A percentile compares a stretch with the other conserved stretches of the same genome.
Evolutionary conservation across 2,329 filamentous ascomycete species (phyloP).

Genomic region (Fusarium staphyleae): DNA sequence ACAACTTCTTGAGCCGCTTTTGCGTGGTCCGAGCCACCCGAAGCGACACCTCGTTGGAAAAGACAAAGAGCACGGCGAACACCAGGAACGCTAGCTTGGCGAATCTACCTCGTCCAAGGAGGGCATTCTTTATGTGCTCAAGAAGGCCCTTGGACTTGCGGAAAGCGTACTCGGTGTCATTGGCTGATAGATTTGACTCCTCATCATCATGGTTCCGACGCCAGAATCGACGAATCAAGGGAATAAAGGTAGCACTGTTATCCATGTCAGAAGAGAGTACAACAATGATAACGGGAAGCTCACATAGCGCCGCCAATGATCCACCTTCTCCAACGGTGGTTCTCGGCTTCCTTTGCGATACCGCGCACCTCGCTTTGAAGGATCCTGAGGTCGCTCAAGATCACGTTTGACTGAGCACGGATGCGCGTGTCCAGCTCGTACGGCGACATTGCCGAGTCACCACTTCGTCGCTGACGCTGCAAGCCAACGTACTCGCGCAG

Average conservation of each 20-base stretch:
- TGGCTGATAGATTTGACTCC: slow-evolving; percentile 49
- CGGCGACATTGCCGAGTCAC: slow-evolving; percentile 42
- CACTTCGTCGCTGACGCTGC: slow-evolving; percentile 42
- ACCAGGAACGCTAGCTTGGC: slow-evolving; percentile 62
- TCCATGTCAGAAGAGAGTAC: slow-evolving; percentile 8
- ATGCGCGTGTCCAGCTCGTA: slow-evolving; percentile 54
- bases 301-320: slow-evolving; percentile 60
- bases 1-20: slow-evolving; percentile 58
- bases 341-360: slow-evolving; percentile 54
- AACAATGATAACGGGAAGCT: slow-evolving; percentile 37
- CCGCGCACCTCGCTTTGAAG: slow-evolving; percentile 54
- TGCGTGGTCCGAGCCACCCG: slow-evolving; percentile 61
- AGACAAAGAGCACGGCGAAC: slow-evolving; percentile 64
- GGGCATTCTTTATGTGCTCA: slow-evolving; percentile 55
- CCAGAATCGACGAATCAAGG: slow-evolving; percentile 60
- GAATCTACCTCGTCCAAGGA: slow-evolving; percentile 54
- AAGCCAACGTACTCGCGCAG: slow-evolving; percentile 48
- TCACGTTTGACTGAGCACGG: slow-evolving; percentile 50
- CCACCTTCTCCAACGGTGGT: slow-evolving; percentile 60
- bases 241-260: slow-evolving; percentile 58
- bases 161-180: slow-evolving; percentile 66
- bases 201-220: slow-evolving; percentile 52
- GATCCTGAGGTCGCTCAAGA: slow-evolving; percentile 54
- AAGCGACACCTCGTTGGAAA: slow-evolving; percentile 64
- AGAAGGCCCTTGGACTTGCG: slow-evolving; percentile 58